Evolutionary conservation across 768 basidiomycete species (phyloP), one percentile per base, ranked within the genome.

Genomic region (Boletus insuetus): DNA sequence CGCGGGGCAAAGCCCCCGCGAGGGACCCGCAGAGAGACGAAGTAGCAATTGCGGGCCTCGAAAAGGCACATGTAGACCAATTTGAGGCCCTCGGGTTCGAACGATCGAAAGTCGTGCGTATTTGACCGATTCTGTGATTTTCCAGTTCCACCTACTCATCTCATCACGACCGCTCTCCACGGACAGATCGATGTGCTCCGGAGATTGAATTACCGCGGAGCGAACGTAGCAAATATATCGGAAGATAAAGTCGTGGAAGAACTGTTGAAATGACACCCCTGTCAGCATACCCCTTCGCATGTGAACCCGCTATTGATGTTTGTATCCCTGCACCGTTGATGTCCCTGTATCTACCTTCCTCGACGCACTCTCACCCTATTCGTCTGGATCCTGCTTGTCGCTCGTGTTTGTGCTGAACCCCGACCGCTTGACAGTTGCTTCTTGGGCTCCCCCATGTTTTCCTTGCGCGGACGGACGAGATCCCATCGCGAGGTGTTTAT

Each of bases 201-300:
- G 60, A 79, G 91, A 64, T 68, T 95, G 67, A 95, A 96, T 70
- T 96, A 96, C 74, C 84, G 93, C 9, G 85, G 94, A 24, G 75
- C 82, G 17, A 94, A 94, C 67, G 84, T 88, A 44, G 78, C 85
- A 14, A 86, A 88, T 71, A 89, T 92, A 69, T 72, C 82, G 40
- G 91, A 93, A 64, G 92, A 94, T 66, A 82, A 85, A 68, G 78
- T 94, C 40, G 87, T 95, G 24, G 90, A 94, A 72, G 91, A 93
- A 73, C 77, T 94, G 58, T 75, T 95, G 73, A 89, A 88, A 65
- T 81, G 61, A 75, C 56, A 61, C 45, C 34, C 50, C 41, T 58
- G 46, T 59, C 62, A 48, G 40, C 58, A 71, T 71, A 67, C 59
- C 68, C 40, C 53, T 48, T 51, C 39, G 42, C 61, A 69, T 56